phyloP scores from a whole-genome alignment of 768 basidiomycete genomes.

The Mycena rebaudengoi region DNA sequence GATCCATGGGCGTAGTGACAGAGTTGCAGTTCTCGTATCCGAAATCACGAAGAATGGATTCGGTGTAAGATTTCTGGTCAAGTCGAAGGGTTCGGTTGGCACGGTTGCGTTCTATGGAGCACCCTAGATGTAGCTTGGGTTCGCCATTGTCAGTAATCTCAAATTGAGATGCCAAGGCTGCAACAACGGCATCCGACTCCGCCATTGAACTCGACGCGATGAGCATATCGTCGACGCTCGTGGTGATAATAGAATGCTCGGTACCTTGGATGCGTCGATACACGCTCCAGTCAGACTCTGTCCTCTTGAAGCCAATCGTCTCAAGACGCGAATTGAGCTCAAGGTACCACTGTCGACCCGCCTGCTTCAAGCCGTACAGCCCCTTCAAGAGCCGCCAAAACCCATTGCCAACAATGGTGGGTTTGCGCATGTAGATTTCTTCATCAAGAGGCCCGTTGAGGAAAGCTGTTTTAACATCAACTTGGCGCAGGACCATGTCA shows the following conservation, averaged over 20 bases:
- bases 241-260: background rate
- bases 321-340: background rate
- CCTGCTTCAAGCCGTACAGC: slow-evolving; percentile 2
- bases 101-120: slow-evolving; percentile 5
- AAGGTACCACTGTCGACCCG: slow-evolving; percentile 8
- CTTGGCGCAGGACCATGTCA: slow-evolving; percentile 1
- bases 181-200: slow-evolving; percentile 10
- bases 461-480: too few relatives aligned
- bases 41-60: slow-evolving; percentile 23
- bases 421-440: slow-evolving; percentile 20
- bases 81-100: background rate
- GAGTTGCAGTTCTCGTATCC: slow-evolving; percentile 14
- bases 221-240: slow-evolving; percentile 22
- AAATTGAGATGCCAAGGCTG: slow-evolving; percentile 7
- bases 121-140: slow-evolving; percentile 14
- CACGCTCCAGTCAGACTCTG: slow-evolving; percentile 1
- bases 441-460: slow-evolving; percentile 21
- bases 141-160: slow-evolving; percentile 18
- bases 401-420: slow-evolving; percentile 1
- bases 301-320: background rate
- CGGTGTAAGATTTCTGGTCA: slow-evolving; percentile 12
- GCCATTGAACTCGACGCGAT: background rate
- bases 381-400: background rate
- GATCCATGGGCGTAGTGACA: slow-evolving; percentile 24
- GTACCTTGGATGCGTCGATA: slow-evolving; percentile 13